Conservation (phyloP, 78 protist species). For the Dictyostelium citrinum region DNA sequence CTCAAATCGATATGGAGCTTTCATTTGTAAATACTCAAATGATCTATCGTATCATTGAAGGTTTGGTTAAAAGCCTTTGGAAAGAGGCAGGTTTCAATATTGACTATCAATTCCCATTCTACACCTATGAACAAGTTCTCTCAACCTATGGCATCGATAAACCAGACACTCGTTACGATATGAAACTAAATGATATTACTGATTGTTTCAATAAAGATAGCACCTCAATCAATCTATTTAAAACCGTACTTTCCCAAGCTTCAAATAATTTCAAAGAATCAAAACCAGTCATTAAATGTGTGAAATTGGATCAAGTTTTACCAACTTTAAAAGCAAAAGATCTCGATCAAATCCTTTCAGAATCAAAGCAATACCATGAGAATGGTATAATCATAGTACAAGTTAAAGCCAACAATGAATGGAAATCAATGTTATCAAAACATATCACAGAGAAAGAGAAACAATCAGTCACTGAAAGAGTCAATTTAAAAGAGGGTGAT, state of each 20-base stretch:
- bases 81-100: conserved; percentile 44
- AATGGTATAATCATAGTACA: background rate
- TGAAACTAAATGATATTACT: conserved; percentile 34
- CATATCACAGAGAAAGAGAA: background rate
- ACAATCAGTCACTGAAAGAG: background rate
- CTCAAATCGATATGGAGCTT: conserved; percentile 91
- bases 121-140: conserved; percentile 59
- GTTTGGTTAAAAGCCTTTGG: conserved; percentile 3
- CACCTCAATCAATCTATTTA: background rate
- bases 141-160: conserved; percentile 75
- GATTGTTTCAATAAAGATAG: background rate
- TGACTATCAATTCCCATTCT: background rate
- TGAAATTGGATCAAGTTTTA: conserved; percentile 36
- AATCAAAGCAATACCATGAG: background rate
- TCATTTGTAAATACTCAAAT: conserved; percentile 73
- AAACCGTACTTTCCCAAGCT: background rate
- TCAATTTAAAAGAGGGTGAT: conserved; percentile 34
- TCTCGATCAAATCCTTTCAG: background rate
- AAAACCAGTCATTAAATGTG: conserved; percentile 27
- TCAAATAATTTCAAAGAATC: conserved; percentile 29
- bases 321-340: conserved; percentile 3
- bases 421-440: conserved; percentile 51
- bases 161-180: conserved; percentile 85
- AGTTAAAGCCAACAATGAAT: background rate
- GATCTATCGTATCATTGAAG: conserved; percentile 74